Base-by-base conservation (phyloP, 148 eudicot genomes). In the Euryodendron excelsum region DNA sequence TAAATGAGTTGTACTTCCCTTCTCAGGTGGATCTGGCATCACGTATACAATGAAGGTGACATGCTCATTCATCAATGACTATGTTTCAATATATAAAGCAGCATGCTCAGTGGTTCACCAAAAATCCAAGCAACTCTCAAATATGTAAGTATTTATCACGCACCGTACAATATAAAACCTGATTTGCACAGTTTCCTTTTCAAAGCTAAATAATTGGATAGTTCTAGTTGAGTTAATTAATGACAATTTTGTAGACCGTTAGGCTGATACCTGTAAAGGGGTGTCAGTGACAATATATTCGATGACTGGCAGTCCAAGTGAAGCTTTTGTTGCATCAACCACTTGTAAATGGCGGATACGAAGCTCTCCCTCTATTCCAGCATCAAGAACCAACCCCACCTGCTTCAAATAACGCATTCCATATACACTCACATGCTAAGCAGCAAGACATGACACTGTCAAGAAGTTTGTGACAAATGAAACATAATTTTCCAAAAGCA, bases 341-440 rank as follows among this genome's bases (percentile, higher is more conserved):
- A 88, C 99, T 83, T 93, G 99, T 62, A 95, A 78, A 82, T 95
- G 99, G 68, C 93, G 93, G 77, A 85, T 45, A 21, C 78, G 87
- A 73, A 93, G 97, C 64, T 91, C 93, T 75, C 86, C 80, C 80
- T 95, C 97, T 56, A 95, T 95, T 69, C 91, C 99, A 83, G 92
- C 91, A 89, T 95, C 99, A 79, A 93, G 85, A 89, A 95, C 94
- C 77, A 95, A 79, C 74, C 97, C 97, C 66, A 95, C 91, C 97
- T 95, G 83, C 34, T 69, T 58, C 81, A 80, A 81, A 83, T 76
- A 47, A 72, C 60, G 75, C 36, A 70, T 33, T 41, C 59, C 79
- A 69, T 33, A 39, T 37, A 37, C 52, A 21, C 3, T 56, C 53
- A 73, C 64, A 66, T 64, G 80, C 79, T 73, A 44, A 59, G 33